phyloP scores from a whole-genome alignment of 2,329 filamentous ascomycete species.

The Diaporthe sp. region DNA sequence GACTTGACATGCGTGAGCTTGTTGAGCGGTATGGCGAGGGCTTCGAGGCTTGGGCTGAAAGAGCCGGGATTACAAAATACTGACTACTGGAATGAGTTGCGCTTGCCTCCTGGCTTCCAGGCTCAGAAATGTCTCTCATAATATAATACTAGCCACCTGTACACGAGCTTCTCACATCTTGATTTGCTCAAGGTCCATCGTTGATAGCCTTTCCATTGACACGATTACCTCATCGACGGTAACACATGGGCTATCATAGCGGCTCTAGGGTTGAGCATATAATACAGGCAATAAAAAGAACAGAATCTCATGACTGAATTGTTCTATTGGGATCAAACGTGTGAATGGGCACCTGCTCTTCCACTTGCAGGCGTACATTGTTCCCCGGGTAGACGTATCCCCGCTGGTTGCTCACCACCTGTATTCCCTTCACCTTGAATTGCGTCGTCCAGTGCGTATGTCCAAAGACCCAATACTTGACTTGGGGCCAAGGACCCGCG shows the following conservation, averaged over 20 bases:
- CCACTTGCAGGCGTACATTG: neutral
- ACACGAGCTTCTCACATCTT: too few relatives aligned
- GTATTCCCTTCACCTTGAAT: conserved; percentile 48
- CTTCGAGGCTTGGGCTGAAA: too few relatives aligned
- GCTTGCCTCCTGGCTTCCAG: too few relatives aligned
- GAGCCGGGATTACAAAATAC: too few relatives aligned
- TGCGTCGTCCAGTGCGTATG: conserved; percentile 61
- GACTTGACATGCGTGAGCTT: too few relatives aligned
- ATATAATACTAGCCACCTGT: too few relatives aligned
- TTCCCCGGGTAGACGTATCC: conserved; percentile 52
- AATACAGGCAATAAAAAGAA: neutral
- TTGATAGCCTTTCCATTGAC: too few relatives aligned
- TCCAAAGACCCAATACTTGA: conserved; percentile 60
- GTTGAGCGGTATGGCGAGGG: too few relatives aligned
- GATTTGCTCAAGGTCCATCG: too few relatives aligned
- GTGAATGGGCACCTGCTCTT: neutral
- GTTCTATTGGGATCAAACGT: neutral
- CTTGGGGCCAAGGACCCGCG: conserved; percentile 29
- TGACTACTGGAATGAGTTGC: too few relatives aligned
- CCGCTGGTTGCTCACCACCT: conserved; percentile 60
- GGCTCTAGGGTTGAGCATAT: neutral
- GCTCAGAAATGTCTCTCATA: too few relatives aligned
- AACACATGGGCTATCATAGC: neutral
- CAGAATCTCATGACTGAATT: neutral
- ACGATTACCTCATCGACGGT: neutral